Evolutionary conservation across 495 filamentous ascomycete genomes (phyloP).

Genomic region (Podospora sp.): DNA sequence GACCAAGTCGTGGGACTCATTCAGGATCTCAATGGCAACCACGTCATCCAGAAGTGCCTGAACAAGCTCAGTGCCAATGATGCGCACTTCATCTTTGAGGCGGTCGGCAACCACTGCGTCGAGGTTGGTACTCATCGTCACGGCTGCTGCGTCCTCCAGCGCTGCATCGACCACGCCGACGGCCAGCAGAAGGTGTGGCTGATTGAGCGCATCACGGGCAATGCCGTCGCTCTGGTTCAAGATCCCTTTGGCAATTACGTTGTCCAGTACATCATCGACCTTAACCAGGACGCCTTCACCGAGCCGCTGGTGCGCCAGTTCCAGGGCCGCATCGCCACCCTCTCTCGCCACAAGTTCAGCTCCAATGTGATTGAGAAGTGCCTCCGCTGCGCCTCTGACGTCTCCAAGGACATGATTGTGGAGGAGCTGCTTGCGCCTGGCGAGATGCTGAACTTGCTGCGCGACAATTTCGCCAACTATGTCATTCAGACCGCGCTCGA

Average conservation of each 20-base stretch:
- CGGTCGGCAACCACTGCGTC: slow-evolving; percentile 82
- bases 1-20: slow-evolving; percentile 87
- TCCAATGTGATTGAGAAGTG: slow-evolving; percentile 87
- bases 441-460: slow-evolving; percentile 83
- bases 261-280: slow-evolving; percentile 95
- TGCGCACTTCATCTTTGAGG: slow-evolving; percentile 94
- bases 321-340: slow-evolving; percentile 65
- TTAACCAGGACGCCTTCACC: slow-evolving; percentile 79
- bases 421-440: slow-evolving; percentile 73
- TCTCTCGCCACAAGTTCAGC: slow-evolving; percentile 98
- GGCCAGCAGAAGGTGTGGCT: slow-evolving; percentile 85
- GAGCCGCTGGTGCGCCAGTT: slow-evolving; percentile 81
- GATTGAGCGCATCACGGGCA: slow-evolving; percentile 78
- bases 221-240: slow-evolving; percentile 82
- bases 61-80: slow-evolving; percentile 83
- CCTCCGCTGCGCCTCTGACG: slow-evolving; percentile 72
- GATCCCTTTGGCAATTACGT: slow-evolving; percentile 99
- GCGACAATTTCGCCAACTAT: slow-evolving; percentile 94
- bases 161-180: slow-evolving; percentile 96
- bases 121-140: slow-evolving; percentile 95
- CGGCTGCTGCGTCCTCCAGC: slow-evolving; percentile 96
- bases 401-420: slow-evolving; percentile 76
- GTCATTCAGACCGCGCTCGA: slow-evolving; percentile 96
- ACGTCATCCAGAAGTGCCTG: slow-evolving; percentile 98
- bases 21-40: slow-evolving; percentile 96